Evolutionary conservation across 108 stramenopile species (phyloP), one percentile per base, ranked within the genome.

Genomic region (Pseudonitzschia pungens): DNA sequence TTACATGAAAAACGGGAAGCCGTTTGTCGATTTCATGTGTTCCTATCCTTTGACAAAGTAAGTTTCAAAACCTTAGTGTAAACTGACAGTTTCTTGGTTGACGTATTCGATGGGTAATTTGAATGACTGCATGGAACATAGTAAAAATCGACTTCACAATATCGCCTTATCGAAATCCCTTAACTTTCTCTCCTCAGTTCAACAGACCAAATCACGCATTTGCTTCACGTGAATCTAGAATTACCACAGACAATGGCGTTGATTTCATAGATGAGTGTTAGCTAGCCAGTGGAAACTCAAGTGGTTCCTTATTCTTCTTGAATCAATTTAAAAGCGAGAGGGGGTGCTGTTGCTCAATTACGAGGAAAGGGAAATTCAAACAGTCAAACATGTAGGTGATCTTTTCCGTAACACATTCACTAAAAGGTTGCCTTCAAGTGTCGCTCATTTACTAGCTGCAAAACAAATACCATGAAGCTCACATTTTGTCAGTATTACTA

Each of bases 1-100:
- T 60, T 89, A 90, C 68, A 79, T 82, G 67, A 85, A 84, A 58
- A 68, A 84, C 32, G 92, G 92, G 18, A 71, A 70, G 57, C 82
- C 84, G 40, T 89, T 90, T 73, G 77, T 90, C 50, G 83, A 83
- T 66, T 92, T 87, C 67, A 83, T 90, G 62, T 87, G 83, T 44
- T 89, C 89, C n/a, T 92, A 90, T 74, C 92, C 92, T 14, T 69
- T 92, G 57, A 89, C 89, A 42, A 92, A 90, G 85, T 86, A 79
- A 86, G 85, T 86, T 29, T 36, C 36, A 36, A 36, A 36, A 36
- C 36, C 6, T 36, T 54, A 54, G 11, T 42, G n/a, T 4, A 40
- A 70, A 12, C 32, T 36, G 63, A 22, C 48, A 10, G 43, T 21
- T 51, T 51, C 21, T 18, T 32, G 26, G 48, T 42, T 16, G 36